phyloP scores from a whole-genome alignment of 192 early-diverging fungal species.

The Umbelopsis sp. region DNA sequence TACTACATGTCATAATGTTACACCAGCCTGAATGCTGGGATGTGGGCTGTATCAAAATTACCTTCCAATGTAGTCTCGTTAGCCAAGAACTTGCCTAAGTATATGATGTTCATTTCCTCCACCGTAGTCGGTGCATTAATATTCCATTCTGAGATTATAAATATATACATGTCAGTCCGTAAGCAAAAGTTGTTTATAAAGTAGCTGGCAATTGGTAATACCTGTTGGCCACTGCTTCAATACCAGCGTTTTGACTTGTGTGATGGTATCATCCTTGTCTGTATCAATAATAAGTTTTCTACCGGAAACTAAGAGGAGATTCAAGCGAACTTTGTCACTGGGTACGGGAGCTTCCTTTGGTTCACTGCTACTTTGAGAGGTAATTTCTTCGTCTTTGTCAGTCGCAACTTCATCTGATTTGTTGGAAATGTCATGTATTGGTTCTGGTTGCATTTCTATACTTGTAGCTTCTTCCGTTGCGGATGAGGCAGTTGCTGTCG shows the following conservation, averaged over 20 bases:
- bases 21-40: background rate
- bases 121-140: background rate
- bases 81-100: constrained; percentile 4
- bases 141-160: constrained; percentile 9
- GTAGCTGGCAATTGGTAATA: background rate
- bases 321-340: constrained; percentile 1
- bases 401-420: background rate
- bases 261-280: background rate
- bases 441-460: background rate
- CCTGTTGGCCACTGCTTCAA: constrained; percentile 4
- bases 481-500: background rate
- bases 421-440: background rate
- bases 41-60: background rate
- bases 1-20: background rate
- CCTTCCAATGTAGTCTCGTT: constrained; percentile 1
- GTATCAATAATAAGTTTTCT: background rate
- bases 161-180: background rate
- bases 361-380: background rate
- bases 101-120: background rate
- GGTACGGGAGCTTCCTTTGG: background rate
- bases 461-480: background rate
- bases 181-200: background rate
- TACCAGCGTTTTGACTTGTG: background rate
- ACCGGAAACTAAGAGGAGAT: background rate
- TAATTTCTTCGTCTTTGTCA: constrained; percentile 8